These are phyloP conservation scores for Cantharellus cinnabarinus DNA, from an alignment of 768 basidiomycete species.

Conservation along the genomic window DNA sequence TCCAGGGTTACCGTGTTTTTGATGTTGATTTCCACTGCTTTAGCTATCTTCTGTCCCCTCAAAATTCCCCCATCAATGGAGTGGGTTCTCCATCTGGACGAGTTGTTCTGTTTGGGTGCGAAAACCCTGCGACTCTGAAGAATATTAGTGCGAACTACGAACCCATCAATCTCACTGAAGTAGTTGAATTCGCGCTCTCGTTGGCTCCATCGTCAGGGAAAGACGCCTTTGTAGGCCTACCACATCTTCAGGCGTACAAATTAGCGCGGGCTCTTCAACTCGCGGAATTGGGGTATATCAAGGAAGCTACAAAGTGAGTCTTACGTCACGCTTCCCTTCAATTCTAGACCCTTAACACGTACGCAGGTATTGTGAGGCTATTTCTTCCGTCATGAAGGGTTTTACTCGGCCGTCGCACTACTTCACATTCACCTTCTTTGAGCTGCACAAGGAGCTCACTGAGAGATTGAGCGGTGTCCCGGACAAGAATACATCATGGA, in stretches of 20 bases:
- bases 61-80: constrained; percentile 54
- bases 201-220: constrained; percentile 65
- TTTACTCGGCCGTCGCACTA: constrained; percentile 31
- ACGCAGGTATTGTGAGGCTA: constrained; percentile 79
- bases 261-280: constrained; percentile 55
- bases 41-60: constrained; percentile 75
- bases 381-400: constrained; percentile 37
- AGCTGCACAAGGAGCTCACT: constrained; percentile 56
- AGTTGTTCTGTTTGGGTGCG: constrained; percentile 53
- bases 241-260: constrained; percentile 75
- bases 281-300: constrained; percentile 64
- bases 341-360: neutral
- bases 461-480: constrained; percentile 57
- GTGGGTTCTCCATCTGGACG: constrained; percentile 46
- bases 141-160: constrained; percentile 48
- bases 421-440: constrained; percentile 41
- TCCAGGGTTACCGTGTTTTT: neutral
- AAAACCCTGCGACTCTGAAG: constrained; percentile 29
- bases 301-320: constrained; percentile 49
- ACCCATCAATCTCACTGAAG: constrained; percentile 67
- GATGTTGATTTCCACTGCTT: neutral
- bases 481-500: constrained; percentile 73
- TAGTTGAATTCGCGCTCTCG: constrained; percentile 77
- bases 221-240: constrained; percentile 62
- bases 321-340: neutral